Evolutionary conservation across 345 rosid species (phyloP), one percentile per base, ranked within the genome.

Genomic region (Dimocarpus longan): DNA sequence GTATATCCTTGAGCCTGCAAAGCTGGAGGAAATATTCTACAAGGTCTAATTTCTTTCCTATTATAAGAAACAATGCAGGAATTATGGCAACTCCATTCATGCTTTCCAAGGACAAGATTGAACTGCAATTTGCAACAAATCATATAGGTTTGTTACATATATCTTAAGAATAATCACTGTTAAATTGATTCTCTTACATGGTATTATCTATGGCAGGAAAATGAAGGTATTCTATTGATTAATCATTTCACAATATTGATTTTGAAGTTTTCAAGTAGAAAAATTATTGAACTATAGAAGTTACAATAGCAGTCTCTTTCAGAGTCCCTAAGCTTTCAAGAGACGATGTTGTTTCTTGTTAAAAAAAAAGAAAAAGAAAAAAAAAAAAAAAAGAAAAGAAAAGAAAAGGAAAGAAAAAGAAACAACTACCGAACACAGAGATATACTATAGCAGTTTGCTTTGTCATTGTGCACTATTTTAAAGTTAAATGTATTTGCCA

Each of bases 41-140:
- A 16, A 24, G 5, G 39, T 64, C 70, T 74, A 63, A 52, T 13
- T 42, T 57, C 70, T 19, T 42, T 70, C 8, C 16, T 74, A 6
- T 5, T 46, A 26, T 59, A 71, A 84, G 85, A 54, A 84, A 81
- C 63, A 84, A 84, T 74, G 87, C 87, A 79, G 87, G 87, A 40
- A 68, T 85, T 26, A 74, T 75, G 80, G 81, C 82, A 24, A 10
- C 73, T 44, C 83, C 85, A 28, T 85, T 85, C 81, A 74, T 18
- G 73, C 85, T 77, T 66, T 85, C 87, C 44, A 65, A 82, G 60
- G 85, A 85, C 72, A 77, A 78, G 50, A 82, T 85, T 46, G 87
- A 85, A 75, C 32, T 80, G 57, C 85, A 82, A 48, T 82, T 85
- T 77, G 84, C 85, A 52, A 85, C 85, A 42, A 85, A 85, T 63